Evolutionary conservation across 495 filamentous ascomycete species (phyloP).

Genomic region (Hyphodiscus hymeniophilus): DNA sequence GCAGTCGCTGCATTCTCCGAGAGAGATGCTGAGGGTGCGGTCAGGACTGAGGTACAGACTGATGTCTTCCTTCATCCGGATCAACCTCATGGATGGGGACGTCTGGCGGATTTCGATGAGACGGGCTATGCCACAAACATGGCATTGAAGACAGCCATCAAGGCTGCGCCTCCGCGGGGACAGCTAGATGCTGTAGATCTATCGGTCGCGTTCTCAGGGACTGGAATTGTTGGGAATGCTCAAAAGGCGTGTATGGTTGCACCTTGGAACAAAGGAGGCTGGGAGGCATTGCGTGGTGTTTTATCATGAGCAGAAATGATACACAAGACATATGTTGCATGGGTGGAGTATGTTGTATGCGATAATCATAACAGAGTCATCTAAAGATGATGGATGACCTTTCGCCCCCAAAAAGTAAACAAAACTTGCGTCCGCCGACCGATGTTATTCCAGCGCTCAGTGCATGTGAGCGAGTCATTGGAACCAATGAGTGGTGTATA

Average conservation of each 20-base stretch:
- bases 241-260: constrained; percentile 72
- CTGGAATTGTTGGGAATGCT: constrained; percentile 60
- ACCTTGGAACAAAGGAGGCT: constrained; percentile 52
- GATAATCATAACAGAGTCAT: too few species aligned
- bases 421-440: too few species aligned
- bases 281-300: constrained; percentile 16
- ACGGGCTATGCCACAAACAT: constrained; percentile 61
- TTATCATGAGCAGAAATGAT: too few species aligned
- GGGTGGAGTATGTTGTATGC: too few species aligned
- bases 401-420: too few species aligned
- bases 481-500: too few species aligned
- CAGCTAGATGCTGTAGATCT: constrained; percentile 60
- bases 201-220: constrained; percentile 68
- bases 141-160: constrained; percentile 70
- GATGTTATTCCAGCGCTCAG: too few species aligned
- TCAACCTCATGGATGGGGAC: constrained; percentile 68
- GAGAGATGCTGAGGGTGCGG: constrained; percentile 24
- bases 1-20: constrained; percentile 32
- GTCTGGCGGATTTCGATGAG: constrained; percentile 43
- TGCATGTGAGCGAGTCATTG: too few species aligned
- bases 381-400: too few species aligned
- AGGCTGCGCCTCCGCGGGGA: constrained; percentile 61
- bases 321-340: too few species aligned
- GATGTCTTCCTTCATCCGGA: constrained; percentile 73
- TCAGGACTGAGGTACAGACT: constrained; percentile 48